Base-by-base conservation (phyloP, 768 basidiomycete genomes). In the Amanita thiersii region DNA sequence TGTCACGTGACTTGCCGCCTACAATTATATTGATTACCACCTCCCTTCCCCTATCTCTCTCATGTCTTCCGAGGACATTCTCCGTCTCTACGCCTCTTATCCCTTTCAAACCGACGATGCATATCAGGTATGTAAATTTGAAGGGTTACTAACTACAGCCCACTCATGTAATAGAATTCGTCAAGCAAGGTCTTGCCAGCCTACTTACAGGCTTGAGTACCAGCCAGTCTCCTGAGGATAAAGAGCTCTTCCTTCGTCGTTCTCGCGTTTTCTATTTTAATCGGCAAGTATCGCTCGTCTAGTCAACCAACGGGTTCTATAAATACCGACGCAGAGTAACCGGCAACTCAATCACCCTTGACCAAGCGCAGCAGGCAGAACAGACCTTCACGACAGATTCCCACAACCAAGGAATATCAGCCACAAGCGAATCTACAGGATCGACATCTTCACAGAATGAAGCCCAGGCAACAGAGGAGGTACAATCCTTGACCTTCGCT, bases 211-310 rank as follows among this genome's bases (percentile, higher is more conserved):
- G 67, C 2, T 47, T 70, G 24, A 53, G 62, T 6, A 50, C 52
- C n/a, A 52, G 52, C 47, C 52, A 54, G 21, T 44, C 68, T 1
- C 55, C 63, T 5, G 65, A 64, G 14, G 63, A 70, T 24, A 59
- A 52, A 42, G 69, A 72, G 10, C 70, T 76, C 18, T 59, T 75
- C 21, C 44, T 79, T 24, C 66, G 73, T 7, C 69, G 68, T 28
- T 74, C 75, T 1, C 66, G 73, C 12, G 67, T 86, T 0, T 87
- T 82, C 54, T 87, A 84, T 60, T 87, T 85, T 58, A 86, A 84
- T 44, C 61, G 56, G 63, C 59, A 63, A 63, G 78, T 32, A 10
- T 8, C 3, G 11, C 21, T 14, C 5, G 29, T 18, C 23, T 5
- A 37, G 4, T 31, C 32, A 12, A 9, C 18, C n/a, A n/a, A n/a